Percentiles rank a stretch among this genome's conserved stretches.
These are phyloP conservation scores for Russula abietina DNA, from an alignment of 768 basidiomycete genomes.

Conservation along the genomic window DNA sequence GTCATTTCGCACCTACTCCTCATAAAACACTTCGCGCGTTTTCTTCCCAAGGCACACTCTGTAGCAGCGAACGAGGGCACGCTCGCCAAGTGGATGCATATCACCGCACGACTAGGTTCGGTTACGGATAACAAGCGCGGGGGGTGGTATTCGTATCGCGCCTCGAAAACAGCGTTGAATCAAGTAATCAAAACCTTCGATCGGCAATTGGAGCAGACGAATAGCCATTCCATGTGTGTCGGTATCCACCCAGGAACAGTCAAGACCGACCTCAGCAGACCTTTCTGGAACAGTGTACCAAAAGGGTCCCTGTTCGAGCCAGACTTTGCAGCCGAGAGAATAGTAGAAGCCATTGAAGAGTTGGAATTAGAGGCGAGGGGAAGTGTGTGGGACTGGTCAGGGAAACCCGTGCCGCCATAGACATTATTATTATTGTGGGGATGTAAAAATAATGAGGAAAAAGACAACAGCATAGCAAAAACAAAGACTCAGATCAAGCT, in stretches of 20 bases:
- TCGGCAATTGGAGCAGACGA: slow-evolving; percentile 44
- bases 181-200: slow-evolving; percentile 59
- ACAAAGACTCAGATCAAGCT: slow-evolving; percentile 36
- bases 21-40: slow-evolving; percentile 57
- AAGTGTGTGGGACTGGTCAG: slow-evolving; percentile 53
- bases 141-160: slow-evolving; percentile 59
- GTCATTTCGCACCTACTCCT: slow-evolving; percentile 53
- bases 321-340: slow-evolving; percentile 42
- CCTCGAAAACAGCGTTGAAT: slow-evolving; percentile 58
- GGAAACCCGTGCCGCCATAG: slow-evolving; percentile 40
- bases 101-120: slow-evolving; percentile 54
- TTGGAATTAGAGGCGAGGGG: slow-evolving; percentile 41
- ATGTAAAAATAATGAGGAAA: no score
- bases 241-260: slow-evolving; percentile 58
- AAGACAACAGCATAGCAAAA: not conserved
- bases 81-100: slow-evolving; percentile 53
- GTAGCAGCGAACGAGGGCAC: not conserved
- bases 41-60: slow-evolving; percentile 38
- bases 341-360: slow-evolving; percentile 42
- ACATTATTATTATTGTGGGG: not conserved
- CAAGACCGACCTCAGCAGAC: slow-evolving; percentile 52
- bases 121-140: slow-evolving; percentile 52
- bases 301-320: slow-evolving; percentile 44
- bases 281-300: slow-evolving; percentile 42
- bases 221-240: slow-evolving; percentile 44